These are phyloP conservation scores for Aspergillus ustus DNA, from an alignment of 2,329 filamentous ascomycete genomes.

Conservation along the genomic window DNA sequence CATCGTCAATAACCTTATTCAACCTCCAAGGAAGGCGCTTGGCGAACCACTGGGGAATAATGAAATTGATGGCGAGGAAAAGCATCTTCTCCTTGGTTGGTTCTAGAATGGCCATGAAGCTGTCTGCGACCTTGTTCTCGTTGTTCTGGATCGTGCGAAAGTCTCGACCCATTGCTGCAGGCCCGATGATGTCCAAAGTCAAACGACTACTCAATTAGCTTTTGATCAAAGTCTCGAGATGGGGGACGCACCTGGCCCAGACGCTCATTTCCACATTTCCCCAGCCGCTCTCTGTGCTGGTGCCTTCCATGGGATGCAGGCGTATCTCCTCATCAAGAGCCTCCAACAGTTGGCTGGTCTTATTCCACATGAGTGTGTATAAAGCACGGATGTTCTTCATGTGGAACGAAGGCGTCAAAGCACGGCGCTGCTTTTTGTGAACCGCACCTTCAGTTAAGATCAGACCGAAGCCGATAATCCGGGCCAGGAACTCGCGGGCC, in stretches of 20 bases:
- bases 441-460: conserved; percentile 56
- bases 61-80: conserved; percentile 49
- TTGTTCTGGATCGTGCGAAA: conserved; percentile 58
- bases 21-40: conserved; percentile 48
- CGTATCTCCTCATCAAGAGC: conserved; percentile 38
- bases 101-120: conserved; percentile 57
- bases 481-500: conserved; percentile 50
- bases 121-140: conserved; percentile 57
- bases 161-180: conserved; percentile 61
- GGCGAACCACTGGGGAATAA: conserved; percentile 58
- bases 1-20: conserved; percentile 36
- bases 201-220: conserved; percentile 43
- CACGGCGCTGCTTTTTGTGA: conserved; percentile 53
- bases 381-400: conserved; percentile 42
- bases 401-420: conserved; percentile 43
- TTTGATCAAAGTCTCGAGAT: neutral
- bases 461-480: conserved; percentile 57
- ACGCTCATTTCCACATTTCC: conserved; percentile 42
- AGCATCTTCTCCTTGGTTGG: conserved; percentile 49
- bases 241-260: conserved; percentile 36
- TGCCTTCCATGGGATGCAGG: conserved; percentile 34
- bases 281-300: conserved; percentile 21
- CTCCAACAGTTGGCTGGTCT: conserved; percentile 40
- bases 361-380: conserved; percentile 44
- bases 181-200: conserved; percentile 63